These are phyloP conservation scores for Penicillium sp. DNA, from an alignment of 2,329 filamentous ascomycete species.

Conservation along the genomic window DNA sequence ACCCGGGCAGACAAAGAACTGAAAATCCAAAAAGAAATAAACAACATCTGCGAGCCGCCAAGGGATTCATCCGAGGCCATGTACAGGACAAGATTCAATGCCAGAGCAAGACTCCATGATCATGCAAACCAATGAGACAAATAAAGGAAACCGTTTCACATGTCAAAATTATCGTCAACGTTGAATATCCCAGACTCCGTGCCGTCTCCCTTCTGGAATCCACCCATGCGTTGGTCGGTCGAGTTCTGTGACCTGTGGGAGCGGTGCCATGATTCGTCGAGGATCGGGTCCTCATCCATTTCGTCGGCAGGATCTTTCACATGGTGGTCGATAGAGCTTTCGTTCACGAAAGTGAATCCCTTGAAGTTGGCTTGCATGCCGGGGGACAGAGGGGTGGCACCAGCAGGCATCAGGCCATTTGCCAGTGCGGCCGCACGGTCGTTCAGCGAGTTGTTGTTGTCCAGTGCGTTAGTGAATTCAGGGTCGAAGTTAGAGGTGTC, in stretches of 20 bases:
- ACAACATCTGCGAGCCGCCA: conserved; percentile 19
- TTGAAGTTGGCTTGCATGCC: conserved; percentile 98
- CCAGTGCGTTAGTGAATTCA: conserved; percentile 92
- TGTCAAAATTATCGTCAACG: conserved; percentile 44
- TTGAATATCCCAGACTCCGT: conserved; percentile 41
- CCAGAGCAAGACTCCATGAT: conserved; percentile 37
- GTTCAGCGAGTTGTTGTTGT: conserved; percentile 81
- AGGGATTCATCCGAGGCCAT: conserved; percentile 26
- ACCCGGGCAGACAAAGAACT: conserved; percentile 6
- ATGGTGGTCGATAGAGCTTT: conserved; percentile 76
- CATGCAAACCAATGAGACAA: conserved; percentile 29
- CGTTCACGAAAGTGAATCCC: conserved; percentile 98
- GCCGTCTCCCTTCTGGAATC: conserved; percentile 38
- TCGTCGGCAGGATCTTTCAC: conserved; percentile 35
- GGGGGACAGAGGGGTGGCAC: conserved; percentile 86
- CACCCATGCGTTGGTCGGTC: conserved; percentile 42
- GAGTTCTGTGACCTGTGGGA: conserved; percentile 30
- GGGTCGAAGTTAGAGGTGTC: conserved; percentile 98
- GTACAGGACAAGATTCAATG: conserved; percentile 30
- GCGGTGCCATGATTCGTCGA: conserved; percentile 36
- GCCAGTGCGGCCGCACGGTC: conserved; percentile 83
- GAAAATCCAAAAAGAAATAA: conserved; percentile 4
- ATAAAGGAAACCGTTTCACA: conserved; percentile 32
- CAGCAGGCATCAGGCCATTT: conserved; percentile 65
- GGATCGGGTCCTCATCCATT: conserved; percentile 42